These are phyloP conservation scores for Talaromyces funiculosus DNA, from an alignment of 2,329 filamentous ascomycete species.

Conservation along the genomic window DNA sequence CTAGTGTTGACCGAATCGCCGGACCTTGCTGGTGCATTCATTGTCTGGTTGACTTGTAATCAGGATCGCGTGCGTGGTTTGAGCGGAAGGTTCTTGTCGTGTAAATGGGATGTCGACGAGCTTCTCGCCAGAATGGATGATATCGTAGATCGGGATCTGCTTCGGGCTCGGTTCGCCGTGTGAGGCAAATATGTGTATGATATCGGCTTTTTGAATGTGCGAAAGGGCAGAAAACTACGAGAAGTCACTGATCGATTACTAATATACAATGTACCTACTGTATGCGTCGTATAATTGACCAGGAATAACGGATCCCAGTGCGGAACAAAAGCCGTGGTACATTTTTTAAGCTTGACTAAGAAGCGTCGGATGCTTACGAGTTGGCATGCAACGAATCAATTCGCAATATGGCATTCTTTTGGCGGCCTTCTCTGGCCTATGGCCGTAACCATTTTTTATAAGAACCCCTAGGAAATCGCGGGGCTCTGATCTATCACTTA, in stretches of 20 bases:
- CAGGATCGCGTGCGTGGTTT: conserved; percentile 11
- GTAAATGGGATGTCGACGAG: conserved; percentile 19
- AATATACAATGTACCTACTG: too few relatives aligned
- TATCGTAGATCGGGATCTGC: conserved; percentile 18
- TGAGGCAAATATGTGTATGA: background rate
- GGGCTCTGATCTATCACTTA: too few relatives aligned
- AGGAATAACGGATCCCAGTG: background rate
- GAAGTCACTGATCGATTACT: background rate
- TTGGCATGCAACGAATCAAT: too few relatives aligned
- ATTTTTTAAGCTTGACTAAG: background rate
- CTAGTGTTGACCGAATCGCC: conserved; percentile 21
- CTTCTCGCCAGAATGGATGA: conserved; percentile 17
- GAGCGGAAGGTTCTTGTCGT: conserved; percentile 19
- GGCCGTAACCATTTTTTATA: background rate
- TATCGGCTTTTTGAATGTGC: background rate
- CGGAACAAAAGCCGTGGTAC: background rate
- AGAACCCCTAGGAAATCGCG: background rate
- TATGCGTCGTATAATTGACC: background rate
- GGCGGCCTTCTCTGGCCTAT: background rate
- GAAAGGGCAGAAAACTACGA: background rate
- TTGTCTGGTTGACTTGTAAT: conserved; percentile 21
- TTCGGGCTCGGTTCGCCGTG: conserved; percentile 11
- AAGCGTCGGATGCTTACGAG: too few relatives aligned
- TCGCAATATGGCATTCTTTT: conserved; percentile 2
- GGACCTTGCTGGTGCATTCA: conserved; percentile 22